Percentiles rank a stretch among this genome's conserved stretches.
Evolutionary conservation across 345 rosid species (phyloP).

Genomic region (Hypericum perforatum): DNA sequence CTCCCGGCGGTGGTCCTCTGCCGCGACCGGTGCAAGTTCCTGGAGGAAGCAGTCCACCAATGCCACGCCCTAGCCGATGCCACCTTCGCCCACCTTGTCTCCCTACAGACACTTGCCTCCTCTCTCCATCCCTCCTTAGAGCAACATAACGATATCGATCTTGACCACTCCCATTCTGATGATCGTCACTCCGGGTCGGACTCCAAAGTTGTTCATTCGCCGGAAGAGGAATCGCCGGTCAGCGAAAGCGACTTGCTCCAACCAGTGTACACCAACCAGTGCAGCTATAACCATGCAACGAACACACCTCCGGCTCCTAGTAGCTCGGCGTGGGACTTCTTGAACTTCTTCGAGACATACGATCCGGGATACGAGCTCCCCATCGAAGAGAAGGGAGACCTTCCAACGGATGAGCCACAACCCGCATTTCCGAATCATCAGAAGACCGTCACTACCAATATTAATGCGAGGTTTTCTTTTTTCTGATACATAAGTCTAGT

Average conservation of each 20-base stretch:
- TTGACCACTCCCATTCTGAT: constrained; percentile 11
- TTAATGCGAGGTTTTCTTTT: too few relatives aligned
- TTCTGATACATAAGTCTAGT: too few relatives aligned
- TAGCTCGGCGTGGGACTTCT: constrained; percentile 50
- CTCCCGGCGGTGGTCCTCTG: constrained; percentile 52
- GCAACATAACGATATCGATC: constrained; percentile 8
- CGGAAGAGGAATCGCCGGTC: constrained; percentile 32
- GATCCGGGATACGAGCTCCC: constrained; percentile 27
- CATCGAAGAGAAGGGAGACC: constrained; percentile 11
- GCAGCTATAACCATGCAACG: constrained; percentile 1
- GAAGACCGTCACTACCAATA: too few relatives aligned
- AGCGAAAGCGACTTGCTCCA: constrained; percentile 6
- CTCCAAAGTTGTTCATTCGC: constrained; percentile 42
- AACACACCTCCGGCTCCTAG: constrained; percentile 31
- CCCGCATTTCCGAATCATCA: too few relatives aligned
- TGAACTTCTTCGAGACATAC: constrained; percentile 47
- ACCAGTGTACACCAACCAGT: constrained; percentile 8
- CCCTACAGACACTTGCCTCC: constrained; percentile 38
- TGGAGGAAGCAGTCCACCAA: constrained; percentile 45
- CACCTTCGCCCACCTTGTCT: constrained; percentile 39
- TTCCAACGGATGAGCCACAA: not conserved
- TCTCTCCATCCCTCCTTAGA: constrained; percentile 32
- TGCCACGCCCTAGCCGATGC: constrained; percentile 49
- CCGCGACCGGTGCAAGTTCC: constrained; percentile 47
- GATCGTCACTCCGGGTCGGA: constrained; percentile 23